Conservation (phyloP, 2,329 filamentous ascomycete genomes). For the Diaporthe ilicicola region DNA sequence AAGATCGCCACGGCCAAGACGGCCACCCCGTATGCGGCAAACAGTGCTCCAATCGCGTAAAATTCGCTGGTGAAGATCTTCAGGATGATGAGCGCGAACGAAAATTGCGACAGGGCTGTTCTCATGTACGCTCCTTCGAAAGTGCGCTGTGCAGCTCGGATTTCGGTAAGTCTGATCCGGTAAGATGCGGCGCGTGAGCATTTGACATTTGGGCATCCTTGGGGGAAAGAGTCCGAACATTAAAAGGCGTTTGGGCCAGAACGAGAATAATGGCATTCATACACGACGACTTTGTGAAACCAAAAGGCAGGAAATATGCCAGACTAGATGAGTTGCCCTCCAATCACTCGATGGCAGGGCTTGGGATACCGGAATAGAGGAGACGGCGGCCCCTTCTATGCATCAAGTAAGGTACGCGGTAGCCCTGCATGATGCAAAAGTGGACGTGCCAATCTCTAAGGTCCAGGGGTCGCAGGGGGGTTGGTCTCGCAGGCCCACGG, state of each 20-base stretch:
- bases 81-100: slow-evolving; percentile 90
- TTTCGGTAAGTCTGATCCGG: slow-evolving; percentile 78
- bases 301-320: neutral
- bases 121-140: slow-evolving; percentile 98
- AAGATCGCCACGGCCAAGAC: slow-evolving; percentile 86
- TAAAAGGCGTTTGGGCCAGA: neutral
- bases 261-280: neutral
- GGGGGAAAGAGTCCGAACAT: neutral
- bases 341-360: neutral
- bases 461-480: neutral
- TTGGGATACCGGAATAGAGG: neutral
- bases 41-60: slow-evolving; percentile 95
- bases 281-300: neutral
- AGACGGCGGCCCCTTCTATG: neutral
- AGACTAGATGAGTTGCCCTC: neutral
- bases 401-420: slow-evolving; percentile 7
- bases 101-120: slow-evolving; percentile 93
- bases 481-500: neutral
- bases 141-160: slow-evolving; percentile 92
- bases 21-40: slow-evolving; percentile 88
- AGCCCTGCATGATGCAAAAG: slow-evolving; percentile 14
- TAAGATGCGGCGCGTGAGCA: slow-evolving; percentile 23
- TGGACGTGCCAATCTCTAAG: neutral
- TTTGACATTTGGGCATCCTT: neutral
- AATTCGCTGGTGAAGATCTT: slow-evolving; percentile 98